A percentile compares a stretch with the other conserved stretches of the same genome.
Evolutionary conservation across 768 basidiomycete species (phyloP).

Genomic region (Rickenella mellea): DNA sequence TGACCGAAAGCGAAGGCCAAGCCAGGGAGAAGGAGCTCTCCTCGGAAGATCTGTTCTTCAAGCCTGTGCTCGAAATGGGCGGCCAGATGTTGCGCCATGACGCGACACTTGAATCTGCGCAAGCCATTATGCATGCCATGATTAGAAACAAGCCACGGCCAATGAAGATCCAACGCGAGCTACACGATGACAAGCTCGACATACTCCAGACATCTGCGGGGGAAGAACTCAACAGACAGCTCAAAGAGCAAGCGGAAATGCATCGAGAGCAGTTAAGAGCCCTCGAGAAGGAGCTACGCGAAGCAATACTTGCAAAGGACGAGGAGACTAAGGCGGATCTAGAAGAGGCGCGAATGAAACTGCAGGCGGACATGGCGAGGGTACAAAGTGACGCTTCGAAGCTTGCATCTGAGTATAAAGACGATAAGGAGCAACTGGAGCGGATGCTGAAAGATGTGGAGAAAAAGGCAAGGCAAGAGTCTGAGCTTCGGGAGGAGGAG

Average conservation of each 20-base stretch:
- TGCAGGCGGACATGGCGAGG: neutral
- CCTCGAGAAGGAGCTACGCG: constrained; percentile 14
- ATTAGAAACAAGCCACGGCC: constrained; percentile 4
- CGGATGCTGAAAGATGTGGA: too few relatives aligned
- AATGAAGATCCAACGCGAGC: constrained; percentile 10
- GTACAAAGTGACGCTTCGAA: neutral
- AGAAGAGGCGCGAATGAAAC: neutral
- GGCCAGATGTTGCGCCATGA: constrained; percentile 6
- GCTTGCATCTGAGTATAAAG: constrained; percentile 2
- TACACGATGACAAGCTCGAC: constrained; percentile 8
- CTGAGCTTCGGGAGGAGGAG: too few relatives aligned
- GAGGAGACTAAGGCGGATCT: constrained; percentile 3
- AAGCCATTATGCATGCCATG: constrained; percentile 3
- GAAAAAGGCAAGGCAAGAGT: too few relatives aligned
- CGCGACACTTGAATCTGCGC: constrained; percentile 4
- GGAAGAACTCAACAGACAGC: constrained; percentile 9
- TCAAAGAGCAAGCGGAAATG: constrained; percentile 8
- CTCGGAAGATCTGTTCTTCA: constrained; percentile 8
- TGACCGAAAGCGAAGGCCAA: too few relatives aligned
- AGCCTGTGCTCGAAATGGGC: constrained; percentile 4
- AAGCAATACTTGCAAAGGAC: constrained; percentile 7
- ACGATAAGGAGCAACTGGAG: too few relatives aligned
- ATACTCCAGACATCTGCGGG: constrained; percentile 12
- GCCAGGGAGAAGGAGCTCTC: constrained; percentile 9
- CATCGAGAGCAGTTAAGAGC: constrained; percentile 8